Evolutionary conservation across 257 asterid species (phyloP).

Genomic region (Scutellaria baicalensis): DNA sequence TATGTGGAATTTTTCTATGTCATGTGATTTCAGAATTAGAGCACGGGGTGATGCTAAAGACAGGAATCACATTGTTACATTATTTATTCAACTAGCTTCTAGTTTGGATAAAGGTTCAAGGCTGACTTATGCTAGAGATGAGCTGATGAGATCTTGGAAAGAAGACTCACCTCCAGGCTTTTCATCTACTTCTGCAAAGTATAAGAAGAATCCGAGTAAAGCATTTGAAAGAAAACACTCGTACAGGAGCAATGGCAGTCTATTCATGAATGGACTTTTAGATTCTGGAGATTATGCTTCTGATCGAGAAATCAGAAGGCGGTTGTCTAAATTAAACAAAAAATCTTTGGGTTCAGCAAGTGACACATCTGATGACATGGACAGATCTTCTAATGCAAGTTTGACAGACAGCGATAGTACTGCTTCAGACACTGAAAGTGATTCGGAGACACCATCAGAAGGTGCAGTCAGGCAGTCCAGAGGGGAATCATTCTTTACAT

Average conservation of each 20-base stretch:
- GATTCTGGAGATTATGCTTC: slow-evolving; percentile 81
- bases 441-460: slow-evolving; percentile 50
- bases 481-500: slow-evolving; percentile 43
- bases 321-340: slow-evolving; percentile 73
- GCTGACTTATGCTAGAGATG: slow-evolving; percentile 44
- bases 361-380: slow-evolving; percentile 78
- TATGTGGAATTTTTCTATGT: slow-evolving; percentile 6
- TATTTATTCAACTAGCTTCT: slow-evolving; percentile 74
- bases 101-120: slow-evolving; percentile 71
- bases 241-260: slow-evolving; percentile 56
- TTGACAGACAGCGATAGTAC: slow-evolving; percentile 59
- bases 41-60: slow-evolving; percentile 57
- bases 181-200: slow-evolving; percentile 55
- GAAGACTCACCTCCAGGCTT: slow-evolving; percentile 84
- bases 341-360: slow-evolving; percentile 73
- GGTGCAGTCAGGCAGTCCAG: slow-evolving; percentile 50
- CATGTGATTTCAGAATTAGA: slow-evolving; percentile 48
- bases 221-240: slow-evolving; percentile 56
- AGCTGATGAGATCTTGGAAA: slow-evolving; percentile 52
- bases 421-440: slow-evolving; percentile 90
- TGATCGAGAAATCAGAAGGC: slow-evolving; percentile 83
- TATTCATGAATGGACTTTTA: slow-evolving; percentile 40
- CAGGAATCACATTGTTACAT: slow-evolving; percentile 55
- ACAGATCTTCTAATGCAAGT: slow-evolving; percentile 67
- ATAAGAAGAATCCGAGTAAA: slow-evolving; percentile 55